Percentiles rank a stretch among this genome's conserved stretches.
phyloP scores from a whole-genome alignment of 2,329 filamentous ascomycete species.

The Colletotrichum horii region DNA sequence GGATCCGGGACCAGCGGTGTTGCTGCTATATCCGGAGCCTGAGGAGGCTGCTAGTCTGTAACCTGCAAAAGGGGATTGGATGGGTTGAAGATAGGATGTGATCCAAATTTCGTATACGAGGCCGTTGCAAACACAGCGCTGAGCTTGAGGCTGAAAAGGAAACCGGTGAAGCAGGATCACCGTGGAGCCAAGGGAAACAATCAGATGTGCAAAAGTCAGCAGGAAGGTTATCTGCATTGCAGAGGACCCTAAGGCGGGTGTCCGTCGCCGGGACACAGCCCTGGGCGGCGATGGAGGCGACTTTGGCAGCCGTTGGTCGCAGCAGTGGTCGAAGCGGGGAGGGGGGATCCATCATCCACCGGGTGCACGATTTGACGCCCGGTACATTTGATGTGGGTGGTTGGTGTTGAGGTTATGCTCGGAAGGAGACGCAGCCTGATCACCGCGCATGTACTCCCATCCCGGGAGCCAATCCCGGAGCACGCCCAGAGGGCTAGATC shows the following conservation, averaged over 20 bases:
- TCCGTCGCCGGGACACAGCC: background rate
- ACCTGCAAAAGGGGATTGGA: background rate
- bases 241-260: background rate
- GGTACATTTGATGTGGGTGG: background rate
- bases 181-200: background rate
- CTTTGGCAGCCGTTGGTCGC: background rate
- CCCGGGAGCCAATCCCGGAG: background rate
- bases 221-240: background rate
- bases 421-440: background rate
- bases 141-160: background rate
- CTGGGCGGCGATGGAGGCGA: background rate
- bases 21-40: background rate
- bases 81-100: background rate
- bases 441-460: background rate
- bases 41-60: background rate
- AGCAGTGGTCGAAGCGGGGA: background rate
- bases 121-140: background rate
- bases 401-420: background rate
- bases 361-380: background rate
- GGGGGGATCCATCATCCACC: background rate
- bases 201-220: background rate
- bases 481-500: background rate
- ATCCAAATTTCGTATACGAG: background rate
- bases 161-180: background rate
- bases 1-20: background rate